Conservation (phyloP, 192 early-diverging fungal genomes). For the Backusella australiensis region DNA sequence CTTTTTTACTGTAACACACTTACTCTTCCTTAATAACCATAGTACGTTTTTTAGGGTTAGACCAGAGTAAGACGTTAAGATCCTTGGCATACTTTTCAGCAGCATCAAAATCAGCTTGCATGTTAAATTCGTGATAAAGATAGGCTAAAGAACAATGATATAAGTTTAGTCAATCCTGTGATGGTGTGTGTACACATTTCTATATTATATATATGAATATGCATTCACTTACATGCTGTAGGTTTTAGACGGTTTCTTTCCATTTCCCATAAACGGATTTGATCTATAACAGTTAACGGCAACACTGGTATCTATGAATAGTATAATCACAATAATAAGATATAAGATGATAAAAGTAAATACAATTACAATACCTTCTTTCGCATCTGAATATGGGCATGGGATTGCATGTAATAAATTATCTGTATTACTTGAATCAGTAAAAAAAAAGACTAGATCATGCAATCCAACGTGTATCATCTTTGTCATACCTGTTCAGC, state of each 20-base stretch:
- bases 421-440: conserved; percentile 49
- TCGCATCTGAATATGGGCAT: conserved; percentile 93
- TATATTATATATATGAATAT: background rate
- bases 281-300: conserved; percentile 91
- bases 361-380: conserved; percentile 44
- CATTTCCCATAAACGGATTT: conserved; percentile 95
- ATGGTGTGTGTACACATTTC: no score
- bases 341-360: background rate
- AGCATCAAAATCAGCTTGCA: conserved; percentile 69
- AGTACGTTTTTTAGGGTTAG: conserved; percentile 62
- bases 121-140: conserved; percentile 77
- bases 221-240: conserved; percentile 28
- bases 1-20: conserved; percentile 1
- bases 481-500: conserved; percentile 72
- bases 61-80: conserved; percentile 77
- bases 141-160: conserved; percentile 37
- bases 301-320: conserved; percentile 61
- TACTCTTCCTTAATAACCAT: conserved; percentile 68
- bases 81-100: conserved; percentile 76
- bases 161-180: background rate
- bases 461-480: background rate
- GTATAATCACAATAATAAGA: background rate
- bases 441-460: background rate
- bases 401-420: conserved; percentile 81
- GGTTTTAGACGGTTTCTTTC: conserved; percentile 80